These are phyloP conservation scores for Aquilaria malaccensis DNA, from an alignment of 345 rosid genomes.

Conservation along the genomic window DNA sequence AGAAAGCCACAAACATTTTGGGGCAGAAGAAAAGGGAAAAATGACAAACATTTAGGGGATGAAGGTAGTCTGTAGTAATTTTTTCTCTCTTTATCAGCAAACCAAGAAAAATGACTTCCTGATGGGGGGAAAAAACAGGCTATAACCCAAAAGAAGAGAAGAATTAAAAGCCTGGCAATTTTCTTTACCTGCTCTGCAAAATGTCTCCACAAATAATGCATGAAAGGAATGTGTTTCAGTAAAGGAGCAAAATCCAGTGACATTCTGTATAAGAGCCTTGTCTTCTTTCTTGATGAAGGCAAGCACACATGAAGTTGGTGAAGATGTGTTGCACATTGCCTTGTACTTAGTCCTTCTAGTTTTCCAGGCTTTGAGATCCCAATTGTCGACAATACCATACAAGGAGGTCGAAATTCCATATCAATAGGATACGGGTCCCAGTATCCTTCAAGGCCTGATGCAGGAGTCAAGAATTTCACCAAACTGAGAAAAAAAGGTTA, in stretches of 20 bases:
- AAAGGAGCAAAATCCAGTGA: slow-evolving; percentile 92
- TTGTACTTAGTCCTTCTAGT: slow-evolving; percentile 68
- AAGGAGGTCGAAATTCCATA: slow-evolving; percentile 97
- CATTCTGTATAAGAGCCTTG: slow-evolving; percentile 85
- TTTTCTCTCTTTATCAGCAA: background rate
- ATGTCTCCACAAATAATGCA: slow-evolving; percentile 83
- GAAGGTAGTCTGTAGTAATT: no score
- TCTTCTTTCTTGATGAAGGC: slow-evolving; percentile 80
- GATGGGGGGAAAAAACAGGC: background rate
- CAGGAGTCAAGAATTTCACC: slow-evolving; percentile 86
- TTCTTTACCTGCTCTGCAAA: slow-evolving; percentile 81
- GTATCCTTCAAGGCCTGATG: slow-evolving; percentile 88
- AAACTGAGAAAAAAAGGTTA: slow-evolving; percentile 38
- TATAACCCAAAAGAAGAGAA: background rate
- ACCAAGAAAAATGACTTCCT: background rate
- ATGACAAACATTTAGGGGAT: no score
- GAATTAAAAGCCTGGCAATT: no score
- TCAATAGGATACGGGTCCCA: slow-evolving; percentile 99
- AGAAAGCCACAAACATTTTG: no score
- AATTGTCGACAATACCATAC: slow-evolving; percentile 88
- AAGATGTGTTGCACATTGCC: slow-evolving; percentile 80
- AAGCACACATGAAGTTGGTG: slow-evolving; percentile 96
- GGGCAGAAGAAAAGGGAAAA: no score
- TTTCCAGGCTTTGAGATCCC: slow-evolving; percentile 98
- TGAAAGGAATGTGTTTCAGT: slow-evolving; percentile 75